Evolutionary conservation across 2,329 filamentous ascomycete species (phyloP).

Genomic region (Aspergillus phoenicis): DNA sequence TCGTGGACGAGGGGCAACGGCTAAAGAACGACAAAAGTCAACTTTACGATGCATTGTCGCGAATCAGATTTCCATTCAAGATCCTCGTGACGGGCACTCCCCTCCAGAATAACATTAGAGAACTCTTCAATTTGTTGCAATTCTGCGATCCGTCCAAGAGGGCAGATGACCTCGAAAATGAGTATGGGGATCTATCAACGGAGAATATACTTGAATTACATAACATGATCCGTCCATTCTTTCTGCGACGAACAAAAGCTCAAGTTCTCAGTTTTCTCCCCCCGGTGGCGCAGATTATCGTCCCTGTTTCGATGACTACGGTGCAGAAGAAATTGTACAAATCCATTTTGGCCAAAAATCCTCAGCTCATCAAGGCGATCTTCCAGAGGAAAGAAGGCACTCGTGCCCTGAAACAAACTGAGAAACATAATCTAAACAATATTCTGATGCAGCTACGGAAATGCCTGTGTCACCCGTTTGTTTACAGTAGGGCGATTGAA

Average conservation of each 20-base stretch:
- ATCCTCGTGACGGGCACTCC: slow-evolving; percentile 87
- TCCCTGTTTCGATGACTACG: slow-evolving; percentile 92
- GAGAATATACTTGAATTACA: slow-evolving; percentile 83
- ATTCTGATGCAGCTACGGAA: slow-evolving; percentile 95
- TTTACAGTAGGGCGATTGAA: slow-evolving; percentile 89
- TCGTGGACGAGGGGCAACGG: slow-evolving; percentile 94
- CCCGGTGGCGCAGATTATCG: slow-evolving; percentile 89
- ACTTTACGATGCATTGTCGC: slow-evolving; percentile 73
- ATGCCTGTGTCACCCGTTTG: slow-evolving; percentile 92
- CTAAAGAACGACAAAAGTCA: slow-evolving; percentile 89
- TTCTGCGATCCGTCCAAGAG: slow-evolving; percentile 77
- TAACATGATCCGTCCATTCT: slow-evolving; percentile 73
- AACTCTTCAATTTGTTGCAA: slow-evolving; percentile 94
- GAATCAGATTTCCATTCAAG: slow-evolving; percentile 78
- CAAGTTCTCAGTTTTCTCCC: slow-evolving; percentile 90
- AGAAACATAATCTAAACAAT: slow-evolving; percentile 84
- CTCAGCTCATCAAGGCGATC: slow-evolving; percentile 83
- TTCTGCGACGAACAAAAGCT: slow-evolving; percentile 79
- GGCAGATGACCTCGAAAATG: slow-evolving; percentile 71
- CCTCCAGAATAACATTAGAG: slow-evolving; percentile 79
- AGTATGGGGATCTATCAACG: slow-evolving; percentile 76
- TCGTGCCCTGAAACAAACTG: slow-evolving; percentile 60
- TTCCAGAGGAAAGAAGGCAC: slow-evolving; percentile 66
- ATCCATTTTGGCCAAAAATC: slow-evolving; percentile 88
- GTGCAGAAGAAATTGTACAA: slow-evolving; percentile 94